phyloP scores from a whole-genome alignment of 768 basidiomycete genomes.

The Tylopilus felleus region DNA sequence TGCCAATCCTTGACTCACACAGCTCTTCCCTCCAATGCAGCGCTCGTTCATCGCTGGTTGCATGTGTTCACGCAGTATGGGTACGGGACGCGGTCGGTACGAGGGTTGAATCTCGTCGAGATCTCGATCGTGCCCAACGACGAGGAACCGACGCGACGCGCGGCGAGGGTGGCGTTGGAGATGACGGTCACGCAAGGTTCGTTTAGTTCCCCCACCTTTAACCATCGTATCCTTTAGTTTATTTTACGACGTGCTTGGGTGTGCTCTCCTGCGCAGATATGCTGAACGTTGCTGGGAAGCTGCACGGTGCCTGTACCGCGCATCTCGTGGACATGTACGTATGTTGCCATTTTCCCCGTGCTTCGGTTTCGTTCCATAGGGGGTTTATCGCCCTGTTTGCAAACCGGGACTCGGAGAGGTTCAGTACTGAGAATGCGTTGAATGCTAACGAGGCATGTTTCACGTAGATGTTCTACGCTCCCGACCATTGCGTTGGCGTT shows the following conservation, averaged over 20 bases:
- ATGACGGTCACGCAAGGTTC: conserved; percentile 45
- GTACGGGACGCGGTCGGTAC: conserved; percentile 18
- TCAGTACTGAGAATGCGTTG: too few species aligned
- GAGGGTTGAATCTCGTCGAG: conserved; percentile 29
- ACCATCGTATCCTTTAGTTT: background rate
- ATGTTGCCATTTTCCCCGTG: background rate
- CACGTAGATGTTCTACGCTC: background rate
- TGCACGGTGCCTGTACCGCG: conserved; percentile 42
- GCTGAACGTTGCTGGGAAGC: conserved; percentile 35
- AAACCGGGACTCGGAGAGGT: too few species aligned
- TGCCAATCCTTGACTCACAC: background rate
- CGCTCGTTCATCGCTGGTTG: conserved; percentile 38
- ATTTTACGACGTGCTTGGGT: background rate
- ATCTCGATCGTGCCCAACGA: conserved; percentile 38
- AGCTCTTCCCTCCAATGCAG: conserved; percentile 15
- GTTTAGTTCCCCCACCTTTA: background rate
- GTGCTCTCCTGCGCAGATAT: conserved; percentile 40
- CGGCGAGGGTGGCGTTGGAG: conserved; percentile 40
- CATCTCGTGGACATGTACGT: conserved; percentile 53
- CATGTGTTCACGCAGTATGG: conserved; percentile 25
- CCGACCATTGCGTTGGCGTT: background rate
- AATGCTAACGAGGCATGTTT: background rate
- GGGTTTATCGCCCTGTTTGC: too few species aligned
- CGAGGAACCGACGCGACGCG: conserved; percentile 35
- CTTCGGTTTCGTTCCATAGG: too few species aligned